phyloP scores from a whole-genome alignment of 129 eudicot genomes.

The Helichrysum umbraculigerum region DNA sequence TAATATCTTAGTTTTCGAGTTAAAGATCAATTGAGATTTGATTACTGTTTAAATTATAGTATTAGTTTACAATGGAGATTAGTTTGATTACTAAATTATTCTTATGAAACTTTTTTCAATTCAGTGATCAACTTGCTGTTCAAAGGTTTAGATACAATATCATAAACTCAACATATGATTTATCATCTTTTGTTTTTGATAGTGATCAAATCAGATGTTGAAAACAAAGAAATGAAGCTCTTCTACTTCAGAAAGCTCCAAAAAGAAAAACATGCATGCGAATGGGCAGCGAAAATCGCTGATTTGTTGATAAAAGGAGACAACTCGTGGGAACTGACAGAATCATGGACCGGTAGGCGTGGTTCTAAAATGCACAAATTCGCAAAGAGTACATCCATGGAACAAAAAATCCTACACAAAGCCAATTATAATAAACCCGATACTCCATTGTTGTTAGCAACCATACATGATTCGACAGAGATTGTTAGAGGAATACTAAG shows the following conservation, averaged over 20 bases:
- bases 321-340: constrained; percentile 26
- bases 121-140: too few relatives aligned
- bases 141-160: not conserved
- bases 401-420: not conserved
- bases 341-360: constrained; percentile 3
- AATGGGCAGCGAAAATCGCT: constrained; percentile 32
- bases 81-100: too few relatives aligned
- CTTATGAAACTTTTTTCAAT: too few relatives aligned
- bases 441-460: constrained; percentile 46
- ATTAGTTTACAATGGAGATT: too few relatives aligned
- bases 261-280: constrained; percentile 25
- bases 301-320: constrained; percentile 29
- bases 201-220: not conserved
- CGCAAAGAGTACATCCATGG: not conserved
- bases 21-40: too few relatives aligned
- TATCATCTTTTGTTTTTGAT: not conserved
- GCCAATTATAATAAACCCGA: not conserved
- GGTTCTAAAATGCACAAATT: not conserved
- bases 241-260: not conserved
- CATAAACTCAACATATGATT: not conserved
- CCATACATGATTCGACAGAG: constrained; percentile 35
- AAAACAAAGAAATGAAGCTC: not conserved
- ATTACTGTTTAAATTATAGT: too few relatives aligned
- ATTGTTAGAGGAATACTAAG: constrained; percentile 31
- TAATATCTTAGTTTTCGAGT: too few relatives aligned